Evolutionary conservation across 1,139 yeast species (phyloP).

Genomic region (Suhomyces wounanorum): DNA sequence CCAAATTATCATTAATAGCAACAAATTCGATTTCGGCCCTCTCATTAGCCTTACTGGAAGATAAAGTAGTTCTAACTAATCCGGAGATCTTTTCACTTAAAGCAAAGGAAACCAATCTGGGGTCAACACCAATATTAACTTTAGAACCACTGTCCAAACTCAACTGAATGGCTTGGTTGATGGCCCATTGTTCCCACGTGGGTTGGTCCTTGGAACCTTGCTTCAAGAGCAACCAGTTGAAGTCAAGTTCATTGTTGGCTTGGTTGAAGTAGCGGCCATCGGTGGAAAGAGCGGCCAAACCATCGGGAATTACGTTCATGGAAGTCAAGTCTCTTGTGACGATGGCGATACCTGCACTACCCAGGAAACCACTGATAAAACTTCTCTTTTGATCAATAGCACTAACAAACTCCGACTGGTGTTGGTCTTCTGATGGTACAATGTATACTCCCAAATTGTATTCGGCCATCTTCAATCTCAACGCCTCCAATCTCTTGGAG

Average conservation of each 20-base stretch:
- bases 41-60: conserved; percentile 18
- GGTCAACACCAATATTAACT: conserved; percentile 51
- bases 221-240: conserved; percentile 81
- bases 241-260: conserved; percentile 84
- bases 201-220: conserved; percentile 76
- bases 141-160: conserved; percentile 46
- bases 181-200: conserved; percentile 89
- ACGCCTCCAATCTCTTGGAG: conserved; percentile 55
- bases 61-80: conserved; percentile 24
- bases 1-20: conserved; percentile 67
- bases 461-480: conserved; percentile 67
- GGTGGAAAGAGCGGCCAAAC: conserved; percentile 80
- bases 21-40: conserved; percentile 58
- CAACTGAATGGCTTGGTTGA: conserved; percentile 58
- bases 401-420: conserved; percentile 88
- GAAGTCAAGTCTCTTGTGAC: conserved; percentile 70
- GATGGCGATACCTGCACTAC: conserved; percentile 93
- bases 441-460: conserved; percentile 74
- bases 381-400: conserved; percentile 79
- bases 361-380: conserved; percentile 87
- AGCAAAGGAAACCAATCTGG: conserved; percentile 63
- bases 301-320: conserved; percentile 58
- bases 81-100: conserved; percentile 30
- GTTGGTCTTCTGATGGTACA: conserved; percentile 91
- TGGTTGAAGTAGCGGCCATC: conserved; percentile 95